phyloP scores from a whole-genome alignment of 371 early-diverging fungal species.

The Dinochytrium kinnereticum region DNA sequence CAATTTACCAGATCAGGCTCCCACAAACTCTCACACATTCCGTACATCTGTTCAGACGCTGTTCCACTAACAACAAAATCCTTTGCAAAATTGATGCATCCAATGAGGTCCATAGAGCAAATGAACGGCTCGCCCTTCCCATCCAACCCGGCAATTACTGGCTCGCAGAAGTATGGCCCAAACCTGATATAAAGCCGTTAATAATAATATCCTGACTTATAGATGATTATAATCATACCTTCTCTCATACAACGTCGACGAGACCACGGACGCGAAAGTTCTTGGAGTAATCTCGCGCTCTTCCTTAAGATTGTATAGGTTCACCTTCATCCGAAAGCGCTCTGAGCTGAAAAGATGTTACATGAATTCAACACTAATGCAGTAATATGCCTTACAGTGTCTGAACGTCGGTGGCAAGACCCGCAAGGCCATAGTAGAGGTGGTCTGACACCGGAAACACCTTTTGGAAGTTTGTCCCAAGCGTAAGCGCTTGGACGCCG shows the following conservation, averaged over 20 bases:
- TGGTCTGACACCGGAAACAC: slow-evolving; percentile 88
- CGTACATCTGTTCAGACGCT: slow-evolving; percentile 88
- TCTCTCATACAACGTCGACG: slow-evolving; percentile 97
- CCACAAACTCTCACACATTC: slow-evolving; percentile 99
- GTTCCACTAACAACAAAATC: slow-evolving; percentile 99
- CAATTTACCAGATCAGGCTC: slow-evolving; percentile 86
- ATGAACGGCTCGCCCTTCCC: slow-evolving; percentile 92
- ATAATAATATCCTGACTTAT: background rate
- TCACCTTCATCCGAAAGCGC: slow-evolving; percentile 91
- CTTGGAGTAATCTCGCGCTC: slow-evolving; percentile 96
- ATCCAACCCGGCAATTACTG: slow-evolving; percentile 96
- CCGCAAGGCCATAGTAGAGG: slow-evolving; percentile 90
- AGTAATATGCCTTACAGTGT: slow-evolving; percentile 73
- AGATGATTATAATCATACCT: slow-evolving; percentile 56
- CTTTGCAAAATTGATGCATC: slow-evolving; percentile 93
- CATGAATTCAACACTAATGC: background rate
- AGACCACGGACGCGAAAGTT: slow-evolving; percentile 93
- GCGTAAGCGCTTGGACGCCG: slow-evolving; percentile 91
- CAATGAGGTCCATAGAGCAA: slow-evolving; percentile 96
- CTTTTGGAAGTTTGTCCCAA: slow-evolving; percentile 93
- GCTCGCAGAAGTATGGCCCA: slow-evolving; percentile 96
- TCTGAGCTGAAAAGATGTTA: slow-evolving; percentile 66
- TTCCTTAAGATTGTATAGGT: slow-evolving; percentile 97
- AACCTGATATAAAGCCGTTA: slow-evolving; percentile 66
- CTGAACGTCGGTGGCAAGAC: slow-evolving; percentile 97